These are phyloP conservation scores for Aspergillus bridgeri DNA, from an alignment of 495 filamentous ascomycete genomes.

Conservation along the genomic window DNA sequence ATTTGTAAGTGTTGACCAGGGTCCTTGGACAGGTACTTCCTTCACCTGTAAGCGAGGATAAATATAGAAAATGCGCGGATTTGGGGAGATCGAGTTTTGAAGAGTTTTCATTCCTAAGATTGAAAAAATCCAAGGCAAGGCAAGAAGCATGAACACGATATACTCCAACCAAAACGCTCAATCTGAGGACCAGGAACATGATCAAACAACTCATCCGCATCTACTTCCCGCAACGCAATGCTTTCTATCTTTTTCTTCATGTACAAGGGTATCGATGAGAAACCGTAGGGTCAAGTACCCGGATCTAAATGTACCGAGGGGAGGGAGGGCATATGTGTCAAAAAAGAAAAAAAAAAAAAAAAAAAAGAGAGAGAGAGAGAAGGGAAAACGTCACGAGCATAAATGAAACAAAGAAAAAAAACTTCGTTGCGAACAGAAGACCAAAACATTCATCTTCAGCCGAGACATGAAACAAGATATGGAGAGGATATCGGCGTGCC, in stretches of 20 bases:
- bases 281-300: conserved; percentile 5
- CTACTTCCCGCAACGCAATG: not conserved
- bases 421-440: conserved; percentile 4
- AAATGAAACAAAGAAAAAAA: not conserved
- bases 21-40: no score
- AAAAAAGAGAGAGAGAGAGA: conserved; percentile 9
- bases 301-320: conserved; percentile 12
- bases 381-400: not conserved
- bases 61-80: no score
- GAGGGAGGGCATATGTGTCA: not conserved
- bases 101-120: no score
- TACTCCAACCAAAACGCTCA: no score
- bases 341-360: conserved; percentile 4
- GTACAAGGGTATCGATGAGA: conserved; percentile 22
- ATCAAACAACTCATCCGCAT: not conserved
- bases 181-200: no score
- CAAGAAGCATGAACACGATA: no score
- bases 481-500: conserved; percentile 7
- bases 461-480: conserved; percentile 5
- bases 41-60: no score
- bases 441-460: not conserved
- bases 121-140: no score
- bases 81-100: no score
- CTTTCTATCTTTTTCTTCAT: conserved; percentile 7
- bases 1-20: no score